These are phyloP conservation scores for Pythium aphanidermatum DNA, from an alignment of 352 stramenopile species.

Conservation along the genomic window DNA sequence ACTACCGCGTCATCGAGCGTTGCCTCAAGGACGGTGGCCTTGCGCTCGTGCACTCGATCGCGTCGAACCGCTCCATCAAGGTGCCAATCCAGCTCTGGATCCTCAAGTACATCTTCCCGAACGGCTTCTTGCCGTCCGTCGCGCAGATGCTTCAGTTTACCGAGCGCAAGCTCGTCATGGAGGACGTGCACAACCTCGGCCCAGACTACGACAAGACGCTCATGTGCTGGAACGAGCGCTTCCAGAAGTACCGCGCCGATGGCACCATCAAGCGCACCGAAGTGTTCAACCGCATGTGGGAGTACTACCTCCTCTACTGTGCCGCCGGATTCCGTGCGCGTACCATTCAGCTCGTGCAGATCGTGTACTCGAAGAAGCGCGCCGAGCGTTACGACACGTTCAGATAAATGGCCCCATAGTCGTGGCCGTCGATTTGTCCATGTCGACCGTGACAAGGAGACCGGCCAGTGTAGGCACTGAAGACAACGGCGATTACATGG, in stretches of 20 bases:
- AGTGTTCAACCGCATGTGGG: constrained; percentile 86
- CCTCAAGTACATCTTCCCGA: constrained; percentile 90
- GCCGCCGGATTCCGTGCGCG: constrained; percentile 84
- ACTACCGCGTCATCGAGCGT: constrained; percentile 76
- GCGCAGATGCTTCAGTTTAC: constrained; percentile 69
- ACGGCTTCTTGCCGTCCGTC: constrained; percentile 78
- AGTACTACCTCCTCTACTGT: constrained; percentile 89
- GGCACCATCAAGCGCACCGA: constrained; percentile 71
- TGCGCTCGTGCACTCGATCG: constrained; percentile 77
- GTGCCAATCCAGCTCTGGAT: constrained; percentile 83
- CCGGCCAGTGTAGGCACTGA: too few species aligned
- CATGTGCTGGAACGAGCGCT: constrained; percentile 85
- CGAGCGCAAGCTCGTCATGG: constrained; percentile 74
- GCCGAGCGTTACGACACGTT: constrained; percentile 69
- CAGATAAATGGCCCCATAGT: constrained; percentile 37
- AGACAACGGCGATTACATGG: too few species aligned
- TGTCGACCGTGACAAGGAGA: background rate
- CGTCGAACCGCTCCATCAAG: constrained; percentile 80
- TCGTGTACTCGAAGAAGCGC: constrained; percentile 85
- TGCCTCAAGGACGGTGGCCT: constrained; percentile 78
- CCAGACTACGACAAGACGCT: constrained; percentile 89
- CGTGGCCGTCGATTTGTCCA: constrained; percentile 2
- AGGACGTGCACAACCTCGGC: constrained; percentile 84
- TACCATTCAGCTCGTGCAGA: constrained; percentile 79
- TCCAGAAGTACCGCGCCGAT: constrained; percentile 74